Evolutionary conservation across 208 protist species (phyloP), one percentile per base, ranked within the genome.

Genomic region (Lotmaria passim): DNA sequence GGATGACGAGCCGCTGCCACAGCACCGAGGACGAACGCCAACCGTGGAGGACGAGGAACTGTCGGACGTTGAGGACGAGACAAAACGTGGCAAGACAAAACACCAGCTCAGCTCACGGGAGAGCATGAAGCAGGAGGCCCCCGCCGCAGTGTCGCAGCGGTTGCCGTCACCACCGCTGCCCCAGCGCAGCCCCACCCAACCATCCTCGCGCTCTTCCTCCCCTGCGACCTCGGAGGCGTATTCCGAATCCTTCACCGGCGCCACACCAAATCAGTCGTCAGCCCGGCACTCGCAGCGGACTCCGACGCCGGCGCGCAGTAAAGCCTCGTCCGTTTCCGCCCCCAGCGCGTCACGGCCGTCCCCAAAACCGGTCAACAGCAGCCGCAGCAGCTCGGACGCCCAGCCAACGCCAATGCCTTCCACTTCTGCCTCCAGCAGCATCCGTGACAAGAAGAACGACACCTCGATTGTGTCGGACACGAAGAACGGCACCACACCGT

Each of bases 1-100:
- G 17, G 60, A 66, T 44, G 60, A 66, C 33, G 46, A 38, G 15
- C 60, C 60, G 60, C 60, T 66, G 21, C 60, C 60, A 21, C 60
- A 66, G 46, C 15, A 66, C 60, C 24, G 46, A 28, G 47, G 46
- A 1, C 30, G 21, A 7, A 1, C 21, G 2, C 46, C 60, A 0
- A 66, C 33, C 17, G 34, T 56, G 47, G 46, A 36, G 0, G 47
- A 66, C 23, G 60, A 24, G 3, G 60, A 66, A 23, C 31, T 66
- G 60, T 66, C 46, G 7, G 28, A 21, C 3, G 34, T 34, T 1
- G 44, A 66, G 1, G 60, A 66, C 34, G 60, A 66, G n/a, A n/a
- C 6, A 12, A 34, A 44, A 7, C 24, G 7, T 2, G 1, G n/a
- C 34, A 34, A 30, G 12, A n/a, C 1, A 7, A 39, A 21, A n/a